Percentiles rank a stretch among this genome's conserved stretches.
Conservation (phyloP, 495 filamentous ascomycete genomes). For the Glonium stellatum region DNA sequence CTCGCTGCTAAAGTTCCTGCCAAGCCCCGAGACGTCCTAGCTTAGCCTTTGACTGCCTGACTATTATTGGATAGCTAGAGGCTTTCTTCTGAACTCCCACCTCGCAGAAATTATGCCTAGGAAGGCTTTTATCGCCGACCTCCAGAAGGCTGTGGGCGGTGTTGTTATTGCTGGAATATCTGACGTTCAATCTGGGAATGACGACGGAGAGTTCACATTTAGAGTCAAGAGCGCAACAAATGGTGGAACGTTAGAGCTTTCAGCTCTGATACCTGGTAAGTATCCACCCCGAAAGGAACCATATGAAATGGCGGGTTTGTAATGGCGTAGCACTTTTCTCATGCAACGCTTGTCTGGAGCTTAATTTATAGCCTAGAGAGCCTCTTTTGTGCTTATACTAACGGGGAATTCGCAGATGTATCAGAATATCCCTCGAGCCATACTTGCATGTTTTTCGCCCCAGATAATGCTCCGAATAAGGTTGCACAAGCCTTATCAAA, state of each 20-base stretch:
- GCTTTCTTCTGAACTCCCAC: background rate
- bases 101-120: slow-evolving; percentile 46
- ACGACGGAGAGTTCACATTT: slow-evolving; percentile 58
- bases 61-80: background rate
- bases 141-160: slow-evolving; percentile 38
- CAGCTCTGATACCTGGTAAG: slow-evolving; percentile 50
- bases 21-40: background rate
- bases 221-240: slow-evolving; percentile 16
- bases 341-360: no score
- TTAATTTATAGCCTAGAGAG: no score
- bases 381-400: background rate
- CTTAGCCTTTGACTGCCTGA: background rate
- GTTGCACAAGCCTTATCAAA: slow-evolving; percentile 45
- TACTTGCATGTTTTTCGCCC: slow-evolving; percentile 53
- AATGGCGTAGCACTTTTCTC: no score
- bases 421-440: slow-evolving; percentile 60
- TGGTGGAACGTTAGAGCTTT: slow-evolving; percentile 41
- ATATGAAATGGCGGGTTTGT: slow-evolving; percentile 3
- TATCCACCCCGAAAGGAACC: slow-evolving; percentile 1
- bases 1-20: background rate
- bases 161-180: slow-evolving; percentile 38
- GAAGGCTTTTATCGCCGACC: slow-evolving; percentile 48
- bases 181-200: slow-evolving; percentile 49
- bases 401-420: slow-evolving; percentile 40
- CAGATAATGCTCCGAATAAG: slow-evolving; percentile 42